A percentile compares a stretch with the other conserved stretches of the same genome.
phyloP scores from a whole-genome alignment of 2,329 filamentous ascomycete genomes.

The Hypomyces perniciosus region DNA sequence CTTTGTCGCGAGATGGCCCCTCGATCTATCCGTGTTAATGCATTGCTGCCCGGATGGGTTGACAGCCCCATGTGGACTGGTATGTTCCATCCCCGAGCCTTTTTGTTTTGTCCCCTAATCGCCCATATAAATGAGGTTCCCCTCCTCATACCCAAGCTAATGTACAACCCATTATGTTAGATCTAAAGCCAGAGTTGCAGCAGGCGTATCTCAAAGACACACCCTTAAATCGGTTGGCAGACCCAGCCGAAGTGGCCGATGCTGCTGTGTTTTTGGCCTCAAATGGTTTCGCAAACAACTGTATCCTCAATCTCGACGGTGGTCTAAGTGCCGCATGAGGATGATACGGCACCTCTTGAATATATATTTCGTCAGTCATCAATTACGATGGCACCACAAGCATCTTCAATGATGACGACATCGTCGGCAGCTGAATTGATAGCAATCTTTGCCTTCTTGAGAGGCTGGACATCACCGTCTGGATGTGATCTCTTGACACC shows the following conservation, averaged over 20 bases:
- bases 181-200: conserved; percentile 33
- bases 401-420: conserved; percentile 48
- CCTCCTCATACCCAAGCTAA: conserved; percentile 25
- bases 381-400: conserved; percentile 61
- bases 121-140: not conserved
- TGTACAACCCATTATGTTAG: conserved; percentile 32
- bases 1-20: conserved; percentile 57
- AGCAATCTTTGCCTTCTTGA: conserved; percentile 45
- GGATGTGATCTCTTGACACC: conserved; percentile 42
- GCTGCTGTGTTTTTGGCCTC: conserved; percentile 70
- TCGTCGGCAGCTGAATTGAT: conserved; percentile 28
- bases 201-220: conserved; percentile 44
- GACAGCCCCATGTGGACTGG: conserved; percentile 72
- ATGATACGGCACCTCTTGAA: conserved; percentile 7
- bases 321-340: conserved; percentile 64
- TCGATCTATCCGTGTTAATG: conserved; percentile 67
- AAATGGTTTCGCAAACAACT: conserved; percentile 83
- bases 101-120: conserved; percentile 11
- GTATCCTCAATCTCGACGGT: conserved; percentile 78
- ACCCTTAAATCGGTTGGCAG: conserved; percentile 61
- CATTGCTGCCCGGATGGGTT: conserved; percentile 77
- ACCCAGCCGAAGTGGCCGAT: conserved; percentile 68
- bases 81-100: conserved; percentile 34
- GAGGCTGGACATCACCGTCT: conserved; percentile 36
- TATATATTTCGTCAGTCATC: conserved; percentile 47